phyloP scores from a whole-genome alignment of 2,329 filamentous ascomycete genomes.

The Daldinia sp. region DNA sequence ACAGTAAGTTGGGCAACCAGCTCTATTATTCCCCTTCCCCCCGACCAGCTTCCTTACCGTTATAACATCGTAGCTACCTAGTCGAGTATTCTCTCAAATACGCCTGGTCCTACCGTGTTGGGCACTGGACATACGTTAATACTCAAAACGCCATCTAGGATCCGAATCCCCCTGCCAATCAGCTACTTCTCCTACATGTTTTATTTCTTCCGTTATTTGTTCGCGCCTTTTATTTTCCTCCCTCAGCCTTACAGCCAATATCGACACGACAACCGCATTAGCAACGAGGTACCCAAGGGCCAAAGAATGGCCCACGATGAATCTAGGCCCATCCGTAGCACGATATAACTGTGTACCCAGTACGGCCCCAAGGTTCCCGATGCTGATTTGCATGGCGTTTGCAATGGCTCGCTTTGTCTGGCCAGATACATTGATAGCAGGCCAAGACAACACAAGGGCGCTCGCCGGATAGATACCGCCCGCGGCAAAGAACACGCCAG shows the following conservation, averaged over 20 bases:
- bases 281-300: constrained; percentile 69
- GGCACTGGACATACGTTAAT: constrained; percentile 43
- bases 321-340: constrained; percentile 66
- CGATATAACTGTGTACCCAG: constrained; percentile 76
- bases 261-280: constrained; percentile 62
- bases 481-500: constrained; percentile 69
- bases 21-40: background rate
- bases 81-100: background rate
- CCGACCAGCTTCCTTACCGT: no score
- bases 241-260: constrained; percentile 62
- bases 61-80: no score
- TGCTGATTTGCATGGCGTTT: constrained; percentile 75
- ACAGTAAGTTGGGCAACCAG: background rate
- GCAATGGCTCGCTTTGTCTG: constrained; percentile 74
- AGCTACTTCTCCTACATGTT: constrained; percentile 58
- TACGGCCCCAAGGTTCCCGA: constrained; percentile 74
- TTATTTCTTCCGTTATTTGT: constrained; percentile 52
- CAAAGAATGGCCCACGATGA: constrained; percentile 71
- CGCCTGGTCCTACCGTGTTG: no score
- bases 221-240: constrained; percentile 66
- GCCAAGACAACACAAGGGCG: constrained; percentile 72
- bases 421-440: constrained; percentile 74
- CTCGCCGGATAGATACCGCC: constrained; percentile 73
- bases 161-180: constrained; percentile 71
- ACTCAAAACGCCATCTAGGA: constrained; percentile 71